These are phyloP conservation scores for Saccharomycopsis amapae DNA, from an alignment of 805 yeast genomes.

Conservation along the genomic window DNA sequence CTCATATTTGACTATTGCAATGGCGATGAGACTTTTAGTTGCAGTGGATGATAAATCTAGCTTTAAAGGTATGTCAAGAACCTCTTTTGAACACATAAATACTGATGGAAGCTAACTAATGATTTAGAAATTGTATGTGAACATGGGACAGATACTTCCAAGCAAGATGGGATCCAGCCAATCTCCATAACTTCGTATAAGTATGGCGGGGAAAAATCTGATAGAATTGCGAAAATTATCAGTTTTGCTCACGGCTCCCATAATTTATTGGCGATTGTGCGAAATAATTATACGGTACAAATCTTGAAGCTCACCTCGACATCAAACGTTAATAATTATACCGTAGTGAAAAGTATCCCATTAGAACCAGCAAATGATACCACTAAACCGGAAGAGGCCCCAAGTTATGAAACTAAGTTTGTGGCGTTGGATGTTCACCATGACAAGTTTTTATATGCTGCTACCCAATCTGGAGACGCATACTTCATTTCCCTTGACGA, in stretches of 20 bases:
- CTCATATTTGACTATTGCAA: too few species aligned
- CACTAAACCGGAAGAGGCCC: not conserved
- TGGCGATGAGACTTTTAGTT: constrained; percentile 1
- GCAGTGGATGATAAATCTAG: constrained; percentile 15
- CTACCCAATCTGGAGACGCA: constrained; percentile 11
- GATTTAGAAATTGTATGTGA: constrained; percentile 13
- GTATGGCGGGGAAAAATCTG: not conserved
- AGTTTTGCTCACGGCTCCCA: not conserved
- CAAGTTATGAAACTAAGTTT: constrained; percentile 9
- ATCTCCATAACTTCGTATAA: constrained; percentile 6
- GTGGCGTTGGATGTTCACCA: constrained; percentile 12
- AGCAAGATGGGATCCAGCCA: constrained; percentile 12
- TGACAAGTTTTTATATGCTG: constrained; percentile 13
- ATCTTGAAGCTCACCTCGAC: not conserved
- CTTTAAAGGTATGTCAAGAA: constrained; percentile 10
- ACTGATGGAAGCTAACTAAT: not conserved
- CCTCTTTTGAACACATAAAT: not conserved
- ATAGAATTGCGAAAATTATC: constrained; percentile 10
- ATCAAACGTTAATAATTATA: not conserved
- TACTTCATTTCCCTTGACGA: constrained; percentile 15
- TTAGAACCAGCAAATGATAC: constrained; percentile 2
- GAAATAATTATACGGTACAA: constrained; percentile 12
- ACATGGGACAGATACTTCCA: constrained; percentile 16
- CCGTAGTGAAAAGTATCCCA: constrained; percentile 3
- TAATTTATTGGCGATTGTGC: constrained; percentile 6